Percentiles rank a stretch among this genome's conserved stretches.
Conservation (phyloP, 2,329 filamentous ascomycete genomes). For the Trichoderma harzianum region DNA sequence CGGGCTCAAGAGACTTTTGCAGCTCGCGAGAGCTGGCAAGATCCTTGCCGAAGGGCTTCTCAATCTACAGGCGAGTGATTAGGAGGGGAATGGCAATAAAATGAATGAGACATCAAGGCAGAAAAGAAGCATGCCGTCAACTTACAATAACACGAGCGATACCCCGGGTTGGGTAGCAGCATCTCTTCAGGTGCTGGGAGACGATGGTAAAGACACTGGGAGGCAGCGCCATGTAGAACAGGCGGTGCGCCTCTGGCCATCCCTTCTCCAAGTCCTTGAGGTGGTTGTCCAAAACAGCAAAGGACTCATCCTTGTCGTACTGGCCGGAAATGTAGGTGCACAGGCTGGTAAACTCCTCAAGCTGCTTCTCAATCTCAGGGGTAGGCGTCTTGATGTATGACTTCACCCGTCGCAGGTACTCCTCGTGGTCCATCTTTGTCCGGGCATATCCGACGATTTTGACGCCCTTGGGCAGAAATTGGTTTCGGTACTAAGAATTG, state of each 20-base stretch:
- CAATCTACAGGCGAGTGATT: constrained; percentile 58
- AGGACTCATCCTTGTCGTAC: constrained; percentile 96
- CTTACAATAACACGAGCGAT: constrained; percentile 91
- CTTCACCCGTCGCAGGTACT: constrained; percentile 90
- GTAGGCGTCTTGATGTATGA: constrained; percentile 99
- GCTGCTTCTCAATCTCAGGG: constrained; percentile 93
- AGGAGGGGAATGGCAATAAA: constrained; percentile 22
- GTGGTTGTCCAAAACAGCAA: constrained; percentile 79
- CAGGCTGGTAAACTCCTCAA: constrained; percentile 81
- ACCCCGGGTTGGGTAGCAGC: constrained; percentile 89
- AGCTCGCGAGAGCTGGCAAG: constrained; percentile 89
- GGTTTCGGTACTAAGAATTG: constrained; percentile 84
- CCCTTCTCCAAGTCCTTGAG: constrained; percentile 80
- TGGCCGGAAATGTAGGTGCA: constrained; percentile 96
- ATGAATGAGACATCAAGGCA: neutral
- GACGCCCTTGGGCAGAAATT: constrained; percentile 96
- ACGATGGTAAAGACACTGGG: constrained; percentile 98
- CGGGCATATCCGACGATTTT: constrained; percentile 97
- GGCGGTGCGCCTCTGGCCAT: constrained; percentile 77
- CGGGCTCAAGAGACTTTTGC: constrained; percentile 89
- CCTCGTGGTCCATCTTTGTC: constrained; percentile 98
- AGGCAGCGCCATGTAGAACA: constrained; percentile 99
- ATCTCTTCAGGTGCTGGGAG: constrained; percentile 93
- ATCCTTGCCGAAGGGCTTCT: constrained; percentile 99
- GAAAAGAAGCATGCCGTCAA: constrained; percentile 21